A percentile compares a stretch with the other conserved stretches of the same genome.
phyloP scores from a whole-genome alignment of 441 rosid genomes.

The Theobroma grandiflorum region DNA sequence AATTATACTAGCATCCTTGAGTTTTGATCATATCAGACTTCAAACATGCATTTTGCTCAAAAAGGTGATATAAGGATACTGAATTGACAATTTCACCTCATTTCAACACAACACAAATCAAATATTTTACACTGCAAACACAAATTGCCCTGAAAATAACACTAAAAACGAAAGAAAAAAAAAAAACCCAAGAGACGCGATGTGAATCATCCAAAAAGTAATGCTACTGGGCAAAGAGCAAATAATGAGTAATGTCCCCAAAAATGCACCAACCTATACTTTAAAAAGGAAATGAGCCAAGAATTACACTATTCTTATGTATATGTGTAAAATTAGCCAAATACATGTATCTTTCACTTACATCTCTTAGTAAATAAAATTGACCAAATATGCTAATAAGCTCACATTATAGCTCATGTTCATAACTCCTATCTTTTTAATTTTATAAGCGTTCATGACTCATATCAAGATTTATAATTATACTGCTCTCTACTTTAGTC shows the following conservation, averaged over 20 bases:
- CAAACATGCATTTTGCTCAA: background rate
- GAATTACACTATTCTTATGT: too few relatives aligned
- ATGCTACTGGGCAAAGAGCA: background rate
- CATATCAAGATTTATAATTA: conserved; percentile 13
- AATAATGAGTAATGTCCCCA: background rate
- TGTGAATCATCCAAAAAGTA: background rate
- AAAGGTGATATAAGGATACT: conserved; percentile 15
- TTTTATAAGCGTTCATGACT: background rate
- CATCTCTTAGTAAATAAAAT: conserved; percentile 10
- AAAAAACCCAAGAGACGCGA: background rate
- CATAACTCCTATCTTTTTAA: background rate
- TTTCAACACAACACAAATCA: background rate
- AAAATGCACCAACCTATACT: background rate
- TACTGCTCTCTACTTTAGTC: background rate
- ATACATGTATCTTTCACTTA: background rate
- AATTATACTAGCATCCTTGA: conserved; percentile 12
- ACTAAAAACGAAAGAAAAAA: background rate
- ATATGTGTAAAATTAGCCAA: background rate
- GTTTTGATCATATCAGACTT: conserved; percentile 2
- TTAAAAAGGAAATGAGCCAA: background rate
- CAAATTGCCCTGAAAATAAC: background rate
- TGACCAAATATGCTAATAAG: background rate
- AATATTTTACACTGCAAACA: background rate
- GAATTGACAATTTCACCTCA: conserved; percentile 3
- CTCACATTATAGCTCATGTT: conserved; percentile 3